Percentiles rank a stretch among this genome's conserved stretches.
These are phyloP conservation scores for Plasmopara halstedii DNA, from an alignment of 352 stramenopile genomes.

Conservation along the genomic window DNA sequence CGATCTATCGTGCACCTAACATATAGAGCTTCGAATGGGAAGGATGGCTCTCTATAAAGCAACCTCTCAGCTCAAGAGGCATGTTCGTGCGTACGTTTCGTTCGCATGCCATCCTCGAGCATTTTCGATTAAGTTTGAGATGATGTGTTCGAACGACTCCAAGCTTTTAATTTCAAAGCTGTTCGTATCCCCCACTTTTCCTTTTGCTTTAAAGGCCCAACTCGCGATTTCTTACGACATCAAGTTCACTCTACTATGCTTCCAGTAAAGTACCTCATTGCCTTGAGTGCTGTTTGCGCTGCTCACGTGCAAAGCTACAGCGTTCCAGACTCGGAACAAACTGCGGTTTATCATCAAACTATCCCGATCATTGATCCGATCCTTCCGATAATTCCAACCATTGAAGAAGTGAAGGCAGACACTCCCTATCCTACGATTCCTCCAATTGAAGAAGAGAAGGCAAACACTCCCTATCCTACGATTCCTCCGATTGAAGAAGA, in stretches of 20 bases:
- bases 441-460: not conserved
- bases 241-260: constrained; percentile 11
- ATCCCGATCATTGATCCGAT: not conserved
- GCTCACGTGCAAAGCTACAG: constrained; percentile 15
- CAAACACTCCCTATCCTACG: not conserved
- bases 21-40: too few relatives aligned
- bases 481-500: too few relatives aligned
- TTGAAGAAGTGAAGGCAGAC: not conserved
- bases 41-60: too few relatives aligned
- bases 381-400: not conserved
- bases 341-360: not conserved
- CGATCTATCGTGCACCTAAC: too few relatives aligned
- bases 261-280: constrained; percentile 23
- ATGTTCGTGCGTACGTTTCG: too few relatives aligned
- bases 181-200: too few relatives aligned
- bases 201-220: constrained; percentile 23
- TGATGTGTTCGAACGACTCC: too few relatives aligned
- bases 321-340: constrained; percentile 2
- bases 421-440: not conserved
- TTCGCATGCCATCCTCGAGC: too few relatives aligned
- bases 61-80: too few relatives aligned
- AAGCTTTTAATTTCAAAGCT: too few relatives aligned
- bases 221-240: constrained; percentile 4
- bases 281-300: constrained; percentile 15
- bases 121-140: too few relatives aligned